Evolutionary conservation across 73 alveolate genomes (phyloP).

Genomic region (Paramecium octaurelia): DNA sequence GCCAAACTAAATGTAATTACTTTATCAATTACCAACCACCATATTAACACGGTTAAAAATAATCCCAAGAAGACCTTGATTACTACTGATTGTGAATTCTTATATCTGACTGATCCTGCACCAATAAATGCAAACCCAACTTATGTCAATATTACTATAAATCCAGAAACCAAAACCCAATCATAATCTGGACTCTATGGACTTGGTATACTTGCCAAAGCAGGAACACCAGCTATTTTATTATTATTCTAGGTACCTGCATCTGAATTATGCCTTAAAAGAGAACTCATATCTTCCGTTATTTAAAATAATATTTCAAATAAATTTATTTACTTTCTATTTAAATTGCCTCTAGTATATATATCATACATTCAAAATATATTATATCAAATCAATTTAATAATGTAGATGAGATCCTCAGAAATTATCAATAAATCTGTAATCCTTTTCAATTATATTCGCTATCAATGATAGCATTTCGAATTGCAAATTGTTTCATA

Average conservation of each 20-base stretch:
- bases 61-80: slow-evolving; percentile 33
- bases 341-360: background rate
- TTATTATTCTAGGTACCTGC: background rate
- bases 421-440: background rate
- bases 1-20: background rate
- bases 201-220: background rate
- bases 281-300: slow-evolving; percentile 23
- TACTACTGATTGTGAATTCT: slow-evolving; percentile 27
- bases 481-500: too few relatives aligned
- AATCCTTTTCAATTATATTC: background rate
- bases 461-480: background rate
- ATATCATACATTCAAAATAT: background rate
- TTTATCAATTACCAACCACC: slow-evolving; percentile 24
- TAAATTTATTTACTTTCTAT: background rate
- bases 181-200: background rate
- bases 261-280: background rate
- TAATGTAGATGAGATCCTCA: background rate
- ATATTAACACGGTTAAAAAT: background rate
- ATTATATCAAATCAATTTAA: background rate
- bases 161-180: slow-evolving; percentile 43
- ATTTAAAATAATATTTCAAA: slow-evolving; percentile 18
- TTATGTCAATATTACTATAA: background rate
- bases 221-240: background rate
- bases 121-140: slow-evolving; percentile 34
- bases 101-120: slow-evolving; percentile 38